Evolutionary conservation across 108 stramenopile genomes (phyloP).

Genomic region (Skeletonema menzelii): DNA sequence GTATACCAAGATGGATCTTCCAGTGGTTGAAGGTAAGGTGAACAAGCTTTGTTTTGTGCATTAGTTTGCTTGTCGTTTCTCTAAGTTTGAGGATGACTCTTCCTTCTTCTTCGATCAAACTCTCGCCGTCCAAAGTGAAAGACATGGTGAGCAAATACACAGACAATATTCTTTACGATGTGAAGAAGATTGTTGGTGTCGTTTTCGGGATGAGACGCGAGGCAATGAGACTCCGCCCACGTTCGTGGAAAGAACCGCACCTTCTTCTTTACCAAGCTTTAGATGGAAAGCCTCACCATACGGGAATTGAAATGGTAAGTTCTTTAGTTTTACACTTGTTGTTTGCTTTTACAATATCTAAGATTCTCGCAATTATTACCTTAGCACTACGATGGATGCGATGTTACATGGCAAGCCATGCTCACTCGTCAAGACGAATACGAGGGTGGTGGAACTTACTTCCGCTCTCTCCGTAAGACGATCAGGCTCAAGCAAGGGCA

Average conservation of each 20-base stretch:
- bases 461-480: slow-evolving; percentile 52
- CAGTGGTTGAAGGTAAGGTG: slow-evolving; percentile 25
- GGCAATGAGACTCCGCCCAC: slow-evolving; percentile 43
- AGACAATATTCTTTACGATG: slow-evolving; percentile 28
- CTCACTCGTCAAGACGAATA: slow-evolving; percentile 46
- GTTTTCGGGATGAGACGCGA: slow-evolving; percentile 43
- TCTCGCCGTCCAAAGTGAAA: neutral
- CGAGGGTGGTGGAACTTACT: slow-evolving; percentile 57
- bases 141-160: slow-evolving; percentile 33
- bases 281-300: slow-evolving; percentile 43
- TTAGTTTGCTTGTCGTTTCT: neutral
- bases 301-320: slow-evolving; percentile 48
- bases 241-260: slow-evolving; percentile 57
- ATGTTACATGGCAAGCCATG: slow-evolving; percentile 46
- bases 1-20: slow-evolving; percentile 61
- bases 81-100: neutral
- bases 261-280: slow-evolving; percentile 48
- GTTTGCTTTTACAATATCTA: too few species aligned
- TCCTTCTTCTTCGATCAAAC: neutral
- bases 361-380: too few species aligned
- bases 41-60: neutral
- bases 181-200: slow-evolving; percentile 41
- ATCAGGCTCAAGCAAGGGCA: slow-evolving; percentile 50
- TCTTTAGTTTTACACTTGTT: too few species aligned
- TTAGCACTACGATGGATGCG: slow-evolving; percentile 63